phyloP scores from a whole-genome alignment of 1,284 basidiomycete species.

The Phylloporus sp. region DNA sequence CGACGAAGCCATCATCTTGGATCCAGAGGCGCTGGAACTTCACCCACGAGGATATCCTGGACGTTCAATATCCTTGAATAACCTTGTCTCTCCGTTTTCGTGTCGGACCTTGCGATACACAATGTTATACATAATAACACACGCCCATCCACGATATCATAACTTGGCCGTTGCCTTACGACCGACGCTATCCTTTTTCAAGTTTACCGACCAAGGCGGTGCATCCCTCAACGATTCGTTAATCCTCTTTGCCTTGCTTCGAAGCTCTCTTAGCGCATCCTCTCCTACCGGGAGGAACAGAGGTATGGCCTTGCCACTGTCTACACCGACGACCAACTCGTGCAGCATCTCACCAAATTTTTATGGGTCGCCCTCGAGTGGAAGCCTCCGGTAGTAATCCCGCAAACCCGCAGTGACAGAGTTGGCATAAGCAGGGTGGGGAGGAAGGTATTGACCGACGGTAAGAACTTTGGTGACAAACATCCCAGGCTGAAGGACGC shows the following conservation, averaged over 20 bases:
- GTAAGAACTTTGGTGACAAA: conserved; percentile 17
- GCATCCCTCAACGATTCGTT: background rate
- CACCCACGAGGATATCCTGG: too few relatives aligned
- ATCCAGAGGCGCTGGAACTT: too few relatives aligned
- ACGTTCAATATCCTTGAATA: too few relatives aligned
- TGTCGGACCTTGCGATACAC: too few relatives aligned
- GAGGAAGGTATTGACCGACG: background rate
- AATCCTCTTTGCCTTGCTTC: conserved; percentile 2
- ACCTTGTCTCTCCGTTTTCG: too few relatives aligned
- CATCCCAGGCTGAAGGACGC: conserved; percentile 23
- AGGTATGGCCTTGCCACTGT: conserved; percentile 9
- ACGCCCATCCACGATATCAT: too few relatives aligned
- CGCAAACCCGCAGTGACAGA: background rate
- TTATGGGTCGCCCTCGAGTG: conserved; percentile 17
- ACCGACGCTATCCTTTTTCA: conserved; percentile 9
- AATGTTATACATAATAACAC: too few relatives aligned
- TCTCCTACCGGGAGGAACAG: conserved; percentile 18
- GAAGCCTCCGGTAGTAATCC: background rate
- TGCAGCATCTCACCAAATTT: conserved; percentile 22
- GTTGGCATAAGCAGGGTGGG: conserved; percentile 19
- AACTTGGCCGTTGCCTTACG: conserved; percentile 6
- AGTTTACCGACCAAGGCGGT: conserved; percentile 19
- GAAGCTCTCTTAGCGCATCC: conserved; percentile 16
- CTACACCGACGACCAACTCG: conserved; percentile 6
- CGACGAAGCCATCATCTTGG: too few relatives aligned